Conservation (phyloP, 163 green algal species). For the Chloromonas sp. region DNA sequence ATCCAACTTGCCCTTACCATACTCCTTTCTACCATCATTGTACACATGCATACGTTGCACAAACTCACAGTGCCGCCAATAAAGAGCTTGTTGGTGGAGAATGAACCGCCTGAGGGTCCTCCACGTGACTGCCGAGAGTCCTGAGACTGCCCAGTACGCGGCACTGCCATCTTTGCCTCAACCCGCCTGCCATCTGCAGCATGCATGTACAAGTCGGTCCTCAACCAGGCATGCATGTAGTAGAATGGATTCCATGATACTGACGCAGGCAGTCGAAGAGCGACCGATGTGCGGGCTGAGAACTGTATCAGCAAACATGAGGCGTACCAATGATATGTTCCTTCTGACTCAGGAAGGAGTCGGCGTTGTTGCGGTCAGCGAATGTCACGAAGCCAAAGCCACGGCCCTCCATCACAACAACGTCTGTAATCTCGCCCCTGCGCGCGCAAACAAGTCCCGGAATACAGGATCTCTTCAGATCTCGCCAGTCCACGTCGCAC, state of each 20-base stretch:
- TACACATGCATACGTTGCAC: not conserved
- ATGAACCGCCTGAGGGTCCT: not conserved
- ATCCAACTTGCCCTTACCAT: not conserved
- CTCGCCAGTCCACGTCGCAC: not conserved
- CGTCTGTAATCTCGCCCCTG: conserved; percentile 60
- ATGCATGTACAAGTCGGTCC: not conserved
- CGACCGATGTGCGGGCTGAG: not conserved
- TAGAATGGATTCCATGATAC: not conserved
- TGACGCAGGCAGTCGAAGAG: not conserved
- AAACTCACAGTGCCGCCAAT: conserved; percentile 58
- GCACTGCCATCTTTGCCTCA: conserved; percentile 72
- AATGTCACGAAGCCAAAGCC: conserved; percentile 86
- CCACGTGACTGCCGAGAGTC: not conserved
- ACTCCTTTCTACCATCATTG: not conserved
- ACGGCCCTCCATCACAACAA: conserved; percentile 60
- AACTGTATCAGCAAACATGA: not conserved
- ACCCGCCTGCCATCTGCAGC: conserved; percentile 58
- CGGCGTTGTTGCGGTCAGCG: conserved; percentile 59
- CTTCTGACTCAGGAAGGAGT: conserved; percentile 60
- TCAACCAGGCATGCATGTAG: not conserved
- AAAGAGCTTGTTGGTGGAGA: conserved; percentile 66
- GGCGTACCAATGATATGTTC: conserved; percentile 47
- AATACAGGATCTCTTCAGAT: not conserved
- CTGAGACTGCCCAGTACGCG: conserved; percentile 2
- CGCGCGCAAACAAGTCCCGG: not conserved